Percentiles rank a stretch among this genome's conserved stretches.
Conservation (phyloP, 179 eudicot species). For the Silene coronaria region DNA sequence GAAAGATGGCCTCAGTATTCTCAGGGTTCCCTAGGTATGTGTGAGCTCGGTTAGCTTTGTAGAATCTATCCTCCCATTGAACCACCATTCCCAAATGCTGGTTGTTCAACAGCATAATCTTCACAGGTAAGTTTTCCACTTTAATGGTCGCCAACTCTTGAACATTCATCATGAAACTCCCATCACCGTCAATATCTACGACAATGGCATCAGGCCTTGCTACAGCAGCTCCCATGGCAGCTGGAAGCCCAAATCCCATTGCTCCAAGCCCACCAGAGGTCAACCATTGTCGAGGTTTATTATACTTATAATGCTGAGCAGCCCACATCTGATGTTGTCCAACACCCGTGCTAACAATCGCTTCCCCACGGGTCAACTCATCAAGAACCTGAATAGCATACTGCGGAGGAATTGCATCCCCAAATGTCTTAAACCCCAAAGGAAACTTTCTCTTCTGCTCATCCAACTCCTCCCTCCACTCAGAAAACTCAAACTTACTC, state of each 20-base stretch:
- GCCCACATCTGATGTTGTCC: constrained; percentile 99
- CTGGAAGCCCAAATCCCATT: constrained; percentile 94
- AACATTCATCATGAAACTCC: constrained; percentile 80
- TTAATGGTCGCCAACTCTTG: constrained; percentile 79
- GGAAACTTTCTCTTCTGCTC: constrained; percentile 55
- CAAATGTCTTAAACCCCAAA: constrained; percentile 68
- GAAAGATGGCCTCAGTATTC: constrained; percentile 53
- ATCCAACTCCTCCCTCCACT: constrained; percentile 60
- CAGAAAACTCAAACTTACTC: constrained; percentile 45
- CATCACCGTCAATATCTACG: constrained; percentile 90
- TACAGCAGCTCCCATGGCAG: constrained; percentile 91
- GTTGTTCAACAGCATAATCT: constrained; percentile 70
- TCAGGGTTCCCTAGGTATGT: constrained; percentile 72
- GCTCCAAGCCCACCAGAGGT: constrained; percentile 90
- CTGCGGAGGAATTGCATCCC: constrained; percentile 89
- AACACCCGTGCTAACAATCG: constrained; percentile 77
- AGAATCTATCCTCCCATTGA: constrained; percentile 89
- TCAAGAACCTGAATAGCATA: constrained; percentile 83
- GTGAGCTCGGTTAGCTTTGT: constrained; percentile 76
- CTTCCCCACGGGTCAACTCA: constrained; percentile 70
- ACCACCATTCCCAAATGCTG: constrained; percentile 93
- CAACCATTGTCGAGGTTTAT: constrained; percentile 79
- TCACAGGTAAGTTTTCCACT: constrained; percentile 79
- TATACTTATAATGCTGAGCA: constrained; percentile 77
- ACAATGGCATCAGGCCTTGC: constrained; percentile 71